Base-by-base conservation (phyloP, 305 asterid genomes). In the Solanum hybrid region DNA sequence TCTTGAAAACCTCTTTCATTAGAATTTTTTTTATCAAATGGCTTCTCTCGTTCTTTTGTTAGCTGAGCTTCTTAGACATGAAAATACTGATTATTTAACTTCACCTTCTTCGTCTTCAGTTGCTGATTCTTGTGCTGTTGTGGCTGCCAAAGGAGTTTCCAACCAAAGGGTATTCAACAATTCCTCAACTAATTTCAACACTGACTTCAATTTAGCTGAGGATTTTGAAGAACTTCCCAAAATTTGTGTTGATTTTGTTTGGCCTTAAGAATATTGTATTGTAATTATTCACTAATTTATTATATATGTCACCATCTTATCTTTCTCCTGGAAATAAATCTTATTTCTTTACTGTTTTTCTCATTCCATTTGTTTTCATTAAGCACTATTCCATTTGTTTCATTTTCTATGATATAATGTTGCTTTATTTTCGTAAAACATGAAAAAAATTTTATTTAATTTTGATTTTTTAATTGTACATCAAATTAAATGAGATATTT, bases 1-100 rank as follows among this genome's bases (percentile, higher is more conserved):
- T 60, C 56, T 89, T 71, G 12, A 15, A 71, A 64, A 51, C 10
- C 7, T 34, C 66, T 51, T 15, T 29, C 45, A 60, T 5, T 4
- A 51, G 66, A 7, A 29, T 45, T 45, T 2, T 22, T n/a, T 3
- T 6, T 1, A 11, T 56, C 35, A 31, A 73, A 95, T 95, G 98
- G 98, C 98, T 87, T 93, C 98, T 86, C 93, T 95, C 5, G 73
- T 95, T 89, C 98, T 95, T 79, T 93, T 95, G 40, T 73, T 94
- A 31, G 93, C 95, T 73, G 97, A 94, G 93, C 91, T 95, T 51
- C 94, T 95, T 38, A 93, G 91, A 32, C 95, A 91, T 64, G 93
- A 94, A 88, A 93, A 90, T 78, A 72, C 81, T 8, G 95, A 93
- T 90, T 88, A 12, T 60, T 90, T 94, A 13, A 79, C 91, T 60